Conservation (phyloP, 1,139 yeast species). For the Saccharomyces hybrid region DNA sequence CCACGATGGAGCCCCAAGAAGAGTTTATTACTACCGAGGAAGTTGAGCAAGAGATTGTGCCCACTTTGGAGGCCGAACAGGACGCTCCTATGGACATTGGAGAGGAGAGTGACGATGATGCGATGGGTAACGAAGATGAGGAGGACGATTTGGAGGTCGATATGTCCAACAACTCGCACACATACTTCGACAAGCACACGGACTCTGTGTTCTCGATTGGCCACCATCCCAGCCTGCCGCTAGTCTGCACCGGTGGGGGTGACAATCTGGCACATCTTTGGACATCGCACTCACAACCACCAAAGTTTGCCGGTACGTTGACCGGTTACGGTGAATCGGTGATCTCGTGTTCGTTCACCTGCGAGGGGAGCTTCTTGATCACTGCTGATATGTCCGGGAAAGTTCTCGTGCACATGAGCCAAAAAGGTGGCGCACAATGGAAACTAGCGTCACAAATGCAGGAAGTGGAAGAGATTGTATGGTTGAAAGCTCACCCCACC, state of each 20-base stretch:
- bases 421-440: conserved; percentile 80
- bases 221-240: conserved; percentile 74
- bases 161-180: conserved; percentile 78
- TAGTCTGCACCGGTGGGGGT: conserved; percentile 86
- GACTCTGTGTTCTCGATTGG: conserved; percentile 78
- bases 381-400: conserved; percentile 96
- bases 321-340: conserved; percentile 82
- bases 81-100: conserved; percentile 34
- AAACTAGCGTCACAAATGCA: conserved; percentile 59
- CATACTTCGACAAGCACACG: conserved; percentile 81
- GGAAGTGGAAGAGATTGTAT: conserved; percentile 78
- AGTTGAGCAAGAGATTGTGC: conserved; percentile 53
- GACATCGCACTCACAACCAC: conserved; percentile 85
- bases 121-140: conserved; percentile 32
- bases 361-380: conserved; percentile 70
- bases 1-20: conserved; percentile 30
- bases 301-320: conserved; percentile 67
- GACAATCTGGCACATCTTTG: conserved; percentile 85
- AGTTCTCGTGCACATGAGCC: conserved; percentile 62
- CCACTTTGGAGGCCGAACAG: conserved; percentile 31
- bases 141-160: conserved; percentile 50
- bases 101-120: conserved; percentile 38
- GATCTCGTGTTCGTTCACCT: conserved; percentile 72
- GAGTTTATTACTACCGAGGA: conserved; percentile 52
- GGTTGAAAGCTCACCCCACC: conserved; percentile 75